Percentiles rank a stretch among this genome's conserved stretches.
Evolutionary conservation across 2,329 filamentous ascomycete species (phyloP).

Genomic region (Phoma sp.): DNA sequence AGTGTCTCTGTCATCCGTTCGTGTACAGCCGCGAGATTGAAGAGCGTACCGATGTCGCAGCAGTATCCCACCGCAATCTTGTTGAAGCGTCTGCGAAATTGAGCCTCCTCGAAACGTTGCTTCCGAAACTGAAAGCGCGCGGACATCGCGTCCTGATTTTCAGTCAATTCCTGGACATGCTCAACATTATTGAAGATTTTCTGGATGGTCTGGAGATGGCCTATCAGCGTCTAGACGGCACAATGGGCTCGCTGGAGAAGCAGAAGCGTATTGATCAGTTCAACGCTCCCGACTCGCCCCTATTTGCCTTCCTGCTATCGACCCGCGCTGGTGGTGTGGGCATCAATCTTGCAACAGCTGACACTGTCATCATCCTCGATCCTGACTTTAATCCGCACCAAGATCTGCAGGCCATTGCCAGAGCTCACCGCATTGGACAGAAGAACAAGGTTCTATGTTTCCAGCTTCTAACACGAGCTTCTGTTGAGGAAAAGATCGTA

Average conservation of each 20-base stretch:
- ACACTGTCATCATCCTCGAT: constrained; percentile 97
- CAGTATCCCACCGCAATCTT: constrained; percentile 76
- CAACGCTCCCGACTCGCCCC: constrained; percentile 80
- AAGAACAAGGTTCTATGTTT: constrained; percentile 96
- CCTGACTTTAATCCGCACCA: constrained; percentile 98
- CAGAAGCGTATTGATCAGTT: constrained; percentile 94
- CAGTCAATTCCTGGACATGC: constrained; percentile 89
- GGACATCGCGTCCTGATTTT: constrained; percentile 94
- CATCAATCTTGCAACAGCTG: constrained; percentile 95
- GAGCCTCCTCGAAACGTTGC: constrained; percentile 79
- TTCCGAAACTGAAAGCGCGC: constrained; percentile 83
- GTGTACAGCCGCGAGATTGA: constrained; percentile 91
- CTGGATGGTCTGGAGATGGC: constrained; percentile 74
- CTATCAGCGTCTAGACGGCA: constrained; percentile 87
- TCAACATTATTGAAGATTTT: constrained; percentile 92
- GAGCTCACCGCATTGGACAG: constrained; percentile 95
- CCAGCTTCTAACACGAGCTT: constrained; percentile 87
- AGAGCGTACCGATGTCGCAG: constrained; percentile 70
- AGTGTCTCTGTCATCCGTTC: constrained; percentile 95
- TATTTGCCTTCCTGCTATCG: constrained; percentile 92
- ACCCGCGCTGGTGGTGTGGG: constrained; percentile 95
- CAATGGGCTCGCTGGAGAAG: constrained; percentile 79
- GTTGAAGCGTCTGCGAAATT: constrained; percentile 93
- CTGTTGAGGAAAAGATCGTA: constrained; percentile 93
- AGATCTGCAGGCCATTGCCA: constrained; percentile 92